Percentiles rank a stretch among this genome's conserved stretches.
These are phyloP conservation scores for Solanum paucissectum DNA, from an alignment of 257 asterid species.

Conservation along the genomic window DNA sequence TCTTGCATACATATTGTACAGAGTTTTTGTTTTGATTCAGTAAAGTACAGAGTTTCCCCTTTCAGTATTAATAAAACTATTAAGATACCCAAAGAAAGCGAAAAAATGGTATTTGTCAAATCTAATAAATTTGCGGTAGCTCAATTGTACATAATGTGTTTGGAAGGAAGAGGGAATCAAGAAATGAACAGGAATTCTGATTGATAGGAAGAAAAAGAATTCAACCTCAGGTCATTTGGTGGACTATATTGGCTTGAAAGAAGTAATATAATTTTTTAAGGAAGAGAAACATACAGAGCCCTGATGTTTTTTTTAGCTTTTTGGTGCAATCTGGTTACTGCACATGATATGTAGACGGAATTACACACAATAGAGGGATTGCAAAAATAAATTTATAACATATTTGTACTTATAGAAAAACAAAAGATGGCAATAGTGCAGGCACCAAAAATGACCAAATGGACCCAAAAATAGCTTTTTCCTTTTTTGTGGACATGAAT, in stretches of 20 bases:
- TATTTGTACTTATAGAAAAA: not conserved
- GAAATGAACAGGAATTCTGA: not conserved
- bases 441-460: not conserved
- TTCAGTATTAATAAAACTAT: not conserved
- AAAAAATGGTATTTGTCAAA: not conserved
- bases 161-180: not conserved
- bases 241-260: not conserved
- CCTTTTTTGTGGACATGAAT: not conserved
- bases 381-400: not conserved
- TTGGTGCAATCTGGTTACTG: not conserved
- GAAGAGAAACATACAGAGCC: not conserved
- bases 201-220: not conserved
- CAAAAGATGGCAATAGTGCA: not conserved
- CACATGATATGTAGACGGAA: not conserved
- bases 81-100: not conserved
- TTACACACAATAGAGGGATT: not conserved
- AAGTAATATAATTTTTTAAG: not conserved
- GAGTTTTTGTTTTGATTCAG: not conserved
- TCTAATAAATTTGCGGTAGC: not conserved
- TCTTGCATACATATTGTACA: not conserved
- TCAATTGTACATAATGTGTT: not conserved
- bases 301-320: not conserved
- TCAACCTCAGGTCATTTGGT: not conserved
- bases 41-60: not conserved
- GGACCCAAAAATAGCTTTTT: not conserved